Conservation (phyloP, 78 protist species). For the Salpingoeca rosetta region DNA sequence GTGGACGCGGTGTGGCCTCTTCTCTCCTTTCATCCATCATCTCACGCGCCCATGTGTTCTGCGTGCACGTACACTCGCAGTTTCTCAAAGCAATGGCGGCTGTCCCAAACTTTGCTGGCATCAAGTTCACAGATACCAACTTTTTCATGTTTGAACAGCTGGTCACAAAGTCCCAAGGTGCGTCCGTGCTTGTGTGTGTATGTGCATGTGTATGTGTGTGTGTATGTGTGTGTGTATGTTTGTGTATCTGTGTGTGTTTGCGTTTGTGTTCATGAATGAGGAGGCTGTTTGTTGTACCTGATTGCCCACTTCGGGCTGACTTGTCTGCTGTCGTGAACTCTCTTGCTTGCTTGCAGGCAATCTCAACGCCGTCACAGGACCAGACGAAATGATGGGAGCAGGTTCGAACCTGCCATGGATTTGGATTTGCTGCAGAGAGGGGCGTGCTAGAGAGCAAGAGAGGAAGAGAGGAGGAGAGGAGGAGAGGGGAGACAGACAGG, state of each 20-base stretch:
- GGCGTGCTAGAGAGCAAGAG: no score
- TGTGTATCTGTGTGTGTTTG: background rate
- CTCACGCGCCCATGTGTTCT: no score
- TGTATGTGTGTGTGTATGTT: background rate
- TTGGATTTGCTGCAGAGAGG: no score
- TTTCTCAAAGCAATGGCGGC: no score
- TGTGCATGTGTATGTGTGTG: background rate
- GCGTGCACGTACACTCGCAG: no score
- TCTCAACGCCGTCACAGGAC: background rate
- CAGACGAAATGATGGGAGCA: background rate
- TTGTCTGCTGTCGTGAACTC: no score
- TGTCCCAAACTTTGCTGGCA: background rate
- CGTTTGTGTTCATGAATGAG: background rate
- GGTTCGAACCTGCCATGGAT: background rate
- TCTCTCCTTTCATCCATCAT: no score
- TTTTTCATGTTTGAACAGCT: constrained; percentile 1
- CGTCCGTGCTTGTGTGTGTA: background rate
- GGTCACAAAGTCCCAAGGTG: background rate
- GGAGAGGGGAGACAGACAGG: background rate
- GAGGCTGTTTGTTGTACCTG: background rate
- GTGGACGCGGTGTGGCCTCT: background rate
- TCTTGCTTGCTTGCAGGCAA: background rate
- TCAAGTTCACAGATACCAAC: constrained; percentile 11
- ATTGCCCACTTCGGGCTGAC: background rate
- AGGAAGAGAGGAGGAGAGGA: no score